Conservation (phyloP, 2,329 filamentous ascomycete genomes). For the Colletotrichum sp. region DNA sequence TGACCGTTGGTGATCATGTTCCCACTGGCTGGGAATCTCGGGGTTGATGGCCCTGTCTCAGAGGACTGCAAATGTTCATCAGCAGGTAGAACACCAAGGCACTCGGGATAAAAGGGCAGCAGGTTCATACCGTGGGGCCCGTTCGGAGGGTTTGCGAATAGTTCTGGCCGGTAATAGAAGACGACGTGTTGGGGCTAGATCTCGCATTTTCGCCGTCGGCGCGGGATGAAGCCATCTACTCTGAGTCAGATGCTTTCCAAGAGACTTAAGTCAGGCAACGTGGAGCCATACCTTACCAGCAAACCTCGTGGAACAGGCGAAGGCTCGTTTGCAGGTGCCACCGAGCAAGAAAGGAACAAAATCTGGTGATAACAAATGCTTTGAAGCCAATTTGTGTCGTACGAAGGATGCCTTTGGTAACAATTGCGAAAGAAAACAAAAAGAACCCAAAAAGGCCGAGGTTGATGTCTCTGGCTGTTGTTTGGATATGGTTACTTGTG, state of each 20-base stretch:
- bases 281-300: background rate
- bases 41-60: background rate
- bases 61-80: background rate
- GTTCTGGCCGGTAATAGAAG: background rate
- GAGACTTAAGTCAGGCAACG: background rate
- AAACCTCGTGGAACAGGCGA: background rate
- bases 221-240: background rate
- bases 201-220: background rate
- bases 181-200: background rate
- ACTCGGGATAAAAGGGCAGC: background rate
- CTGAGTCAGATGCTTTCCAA: background rate
- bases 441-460: background rate
- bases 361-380: background rate
- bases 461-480: background rate
- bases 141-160: background rate
- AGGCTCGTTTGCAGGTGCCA: background rate
- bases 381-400: background rate
- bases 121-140: background rate
- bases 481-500: background rate
- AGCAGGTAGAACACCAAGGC: background rate
- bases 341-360: background rate
- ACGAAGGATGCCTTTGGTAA: background rate
- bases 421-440: background rate
- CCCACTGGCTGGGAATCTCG: background rate
- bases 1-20: background rate